Evolutionary conservation across 495 filamentous ascomycete species (phyloP), one percentile per base, ranked within the genome.

Genomic region (Neurospora sp.): DNA sequence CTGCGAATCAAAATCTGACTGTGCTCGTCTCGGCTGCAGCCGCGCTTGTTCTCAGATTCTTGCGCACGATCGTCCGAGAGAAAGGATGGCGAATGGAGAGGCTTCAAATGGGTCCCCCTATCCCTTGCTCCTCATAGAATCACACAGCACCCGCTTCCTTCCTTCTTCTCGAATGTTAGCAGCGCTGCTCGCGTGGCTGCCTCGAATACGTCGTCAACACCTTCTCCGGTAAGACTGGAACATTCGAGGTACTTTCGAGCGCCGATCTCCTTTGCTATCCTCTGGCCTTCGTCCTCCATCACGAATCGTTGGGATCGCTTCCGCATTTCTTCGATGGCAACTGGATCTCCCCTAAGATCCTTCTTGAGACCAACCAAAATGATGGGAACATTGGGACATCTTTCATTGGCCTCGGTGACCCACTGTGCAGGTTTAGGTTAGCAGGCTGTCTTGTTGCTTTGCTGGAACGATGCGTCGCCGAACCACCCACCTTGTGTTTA

Each of bases 141-240:
- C 66, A 93, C 88, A 83, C 96, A 99, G 86, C 96, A 98, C 20
- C 92, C 91, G 69, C 85, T 83, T 71, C 89, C 88, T 81, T 97
- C 92, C 37, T 90, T 89, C 82, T 95, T 95, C 78, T 98, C 95
- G 73, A 96, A 96, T 42, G 90, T 95, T 23, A 97, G 87, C 72
- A 99, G 85, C 38, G 96, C 94, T n/a, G 96, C 95, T 78, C 96
- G 88, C 71, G 96, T 99, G 10, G 96, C 96, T 38, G 96, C 96
- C 81, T 99, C 96, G 79, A 99, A 99, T 14, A 99, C 96, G 83
- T 99, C 96, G 81, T 99, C 96, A 31, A 99, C 96, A 14, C 96
- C 96, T 79, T 99, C 96, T 69, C 96, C 96, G n/a, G 93, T 97
- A 76, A 99, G 83, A 39, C 92, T 95, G 5, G 94, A 98, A 83